Evolutionary conservation across 495 filamentous ascomycete genomes (phyloP).

Genomic region (Penicillium waksmanii): DNA sequence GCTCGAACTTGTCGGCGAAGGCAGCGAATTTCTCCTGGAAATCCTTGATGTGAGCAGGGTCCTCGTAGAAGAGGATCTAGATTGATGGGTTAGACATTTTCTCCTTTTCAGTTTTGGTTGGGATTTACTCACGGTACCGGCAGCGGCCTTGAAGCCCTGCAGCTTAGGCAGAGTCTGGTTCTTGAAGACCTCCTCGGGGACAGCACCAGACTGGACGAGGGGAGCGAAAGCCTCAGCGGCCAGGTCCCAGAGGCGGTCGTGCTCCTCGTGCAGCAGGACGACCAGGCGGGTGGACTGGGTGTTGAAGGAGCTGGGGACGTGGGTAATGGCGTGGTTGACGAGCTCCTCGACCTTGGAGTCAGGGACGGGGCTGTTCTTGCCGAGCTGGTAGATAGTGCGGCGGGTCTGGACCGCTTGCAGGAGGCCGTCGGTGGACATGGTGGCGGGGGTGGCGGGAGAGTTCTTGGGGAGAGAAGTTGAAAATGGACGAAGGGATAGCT

Average conservation of each 20-base stretch:
- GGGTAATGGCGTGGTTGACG: conserved; percentile 49
- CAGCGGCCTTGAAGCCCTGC: conserved; percentile 45
- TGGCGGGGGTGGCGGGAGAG: conserved; percentile 11
- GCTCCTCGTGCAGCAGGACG: conserved; percentile 51
- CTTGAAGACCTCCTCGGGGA: conserved; percentile 47
- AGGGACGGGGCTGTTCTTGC: conserved; percentile 46
- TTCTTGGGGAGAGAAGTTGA: conserved; percentile 60
- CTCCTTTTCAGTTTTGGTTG: neutral
- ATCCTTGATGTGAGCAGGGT: conserved; percentile 45
- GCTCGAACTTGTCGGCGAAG: conserved; percentile 48
- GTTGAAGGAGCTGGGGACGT: conserved; percentile 58
- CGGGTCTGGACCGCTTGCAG: conserved; percentile 45
- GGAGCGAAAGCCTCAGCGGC: conserved; percentile 42
- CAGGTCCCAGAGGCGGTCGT: conserved; percentile 56
- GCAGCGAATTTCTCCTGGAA: conserved; percentile 49
- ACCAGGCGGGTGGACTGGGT: conserved; percentile 57
- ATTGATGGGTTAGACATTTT: conserved; percentile 1
- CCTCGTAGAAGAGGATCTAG: conserved; percentile 59
- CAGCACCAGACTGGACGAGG: conserved; percentile 36
- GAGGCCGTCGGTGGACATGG: conserved; percentile 38
- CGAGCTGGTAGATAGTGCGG: conserved; percentile 54
- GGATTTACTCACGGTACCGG: conserved; percentile 49
- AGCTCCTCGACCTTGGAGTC: conserved; percentile 55
- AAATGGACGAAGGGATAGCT: conserved; percentile 53
- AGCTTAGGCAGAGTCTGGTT: conserved; percentile 52